Evolutionary conservation across 2,329 filamentous ascomycete species (phyloP).

Genomic region (Pseudogymnoascus sp.): DNA sequence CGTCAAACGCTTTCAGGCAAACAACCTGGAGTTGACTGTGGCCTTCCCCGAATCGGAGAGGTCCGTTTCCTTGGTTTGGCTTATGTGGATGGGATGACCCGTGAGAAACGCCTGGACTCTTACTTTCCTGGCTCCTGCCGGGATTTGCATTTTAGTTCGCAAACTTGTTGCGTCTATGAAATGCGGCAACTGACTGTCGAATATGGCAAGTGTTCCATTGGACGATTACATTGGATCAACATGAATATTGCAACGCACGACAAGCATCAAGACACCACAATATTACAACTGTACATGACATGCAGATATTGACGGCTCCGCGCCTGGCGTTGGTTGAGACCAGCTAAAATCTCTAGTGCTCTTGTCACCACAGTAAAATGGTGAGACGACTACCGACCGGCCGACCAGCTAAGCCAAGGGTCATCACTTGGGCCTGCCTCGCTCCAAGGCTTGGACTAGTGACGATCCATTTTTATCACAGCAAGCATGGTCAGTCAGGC

Average conservation of each 20-base stretch:
- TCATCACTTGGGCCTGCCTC: background rate
- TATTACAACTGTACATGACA: conserved; percentile 3
- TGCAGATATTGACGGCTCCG: background rate
- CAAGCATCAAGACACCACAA: conserved; percentile 2
- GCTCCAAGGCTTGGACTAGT: background rate
- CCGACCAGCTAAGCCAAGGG: background rate
- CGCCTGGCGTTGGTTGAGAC: background rate
- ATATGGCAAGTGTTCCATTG: conserved; percentile 1
- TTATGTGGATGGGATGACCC: background rate
- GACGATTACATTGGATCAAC: background rate
- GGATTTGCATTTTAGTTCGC: background rate
- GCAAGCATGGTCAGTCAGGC: background rate
- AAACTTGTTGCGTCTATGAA: conserved; percentile 3
- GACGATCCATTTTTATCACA: conserved; percentile 8
- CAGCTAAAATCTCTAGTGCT: conserved; percentile 1
- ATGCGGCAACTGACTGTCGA: background rate
- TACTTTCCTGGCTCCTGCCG: background rate
- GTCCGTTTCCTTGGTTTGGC: background rate
- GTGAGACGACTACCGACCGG: background rate
- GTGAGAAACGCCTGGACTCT: background rate
- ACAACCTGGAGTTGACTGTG: background rate
- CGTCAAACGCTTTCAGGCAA: background rate
- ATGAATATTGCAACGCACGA: conserved; percentile 2
- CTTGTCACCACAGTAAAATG: conserved; percentile 4
- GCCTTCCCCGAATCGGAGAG: background rate